Evolutionary conservation across 176 grass and related monocot genomes (phyloP).

Genomic region (Olyra latifolia): DNA sequence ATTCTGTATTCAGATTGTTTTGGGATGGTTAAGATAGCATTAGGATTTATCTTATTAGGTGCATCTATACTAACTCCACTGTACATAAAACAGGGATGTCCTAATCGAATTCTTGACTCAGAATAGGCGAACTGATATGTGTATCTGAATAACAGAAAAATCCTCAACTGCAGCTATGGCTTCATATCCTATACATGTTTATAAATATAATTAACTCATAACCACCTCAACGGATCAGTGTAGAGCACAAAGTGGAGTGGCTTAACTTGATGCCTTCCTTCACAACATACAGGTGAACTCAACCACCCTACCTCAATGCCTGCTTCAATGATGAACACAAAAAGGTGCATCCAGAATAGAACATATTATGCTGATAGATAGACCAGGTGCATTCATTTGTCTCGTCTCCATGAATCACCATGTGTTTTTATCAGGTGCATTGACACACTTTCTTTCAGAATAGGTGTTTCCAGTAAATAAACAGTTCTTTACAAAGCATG

Average conservation of each 20-base stretch:
- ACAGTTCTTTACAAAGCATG: conserved; percentile 19
- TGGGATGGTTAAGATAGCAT: not conserved
- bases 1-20: not conserved
- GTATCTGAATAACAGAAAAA: not conserved
- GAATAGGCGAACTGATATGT: not conserved
- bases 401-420: not conserved
- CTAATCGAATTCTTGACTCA: not conserved
- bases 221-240: conserved; percentile 26
- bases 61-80: conserved; percentile 2
- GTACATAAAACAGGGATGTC: not conserved
- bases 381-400: not conserved
- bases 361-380: not conserved
- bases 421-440: conserved; percentile 20
- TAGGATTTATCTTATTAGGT: not conserved
- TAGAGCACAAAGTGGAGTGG: not conserved
- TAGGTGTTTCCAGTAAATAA: not conserved
- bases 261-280: conserved; percentile 43
- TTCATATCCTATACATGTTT: conserved; percentile 24
- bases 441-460: conserved; percentile 18
- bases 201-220: conserved; percentile 18
- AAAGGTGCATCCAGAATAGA: conserved; percentile 39
- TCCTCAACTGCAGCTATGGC: conserved; percentile 3
- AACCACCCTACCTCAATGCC: conserved; percentile 39
- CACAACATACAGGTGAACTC: conserved; percentile 34
- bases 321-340: conserved; percentile 36